Base-by-base conservation (phyloP, 805 yeast species). In the Zygosaccharomyces bailii region DNA sequence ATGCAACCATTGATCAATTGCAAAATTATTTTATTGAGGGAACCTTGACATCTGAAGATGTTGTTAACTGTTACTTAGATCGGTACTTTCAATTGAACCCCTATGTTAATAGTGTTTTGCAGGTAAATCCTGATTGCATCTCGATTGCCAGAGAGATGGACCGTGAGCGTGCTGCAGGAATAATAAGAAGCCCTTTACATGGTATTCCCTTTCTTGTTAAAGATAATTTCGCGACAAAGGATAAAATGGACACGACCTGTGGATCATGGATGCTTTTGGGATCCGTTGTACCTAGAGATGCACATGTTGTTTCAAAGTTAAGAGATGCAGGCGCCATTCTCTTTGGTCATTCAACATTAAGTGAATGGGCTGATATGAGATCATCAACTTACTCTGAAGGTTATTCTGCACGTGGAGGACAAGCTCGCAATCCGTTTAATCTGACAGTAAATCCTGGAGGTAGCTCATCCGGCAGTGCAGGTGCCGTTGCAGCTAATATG, bases 341-440 rank as follows among this genome's bases (percentile, higher is more conserved):
- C 11, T 57, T 59, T 38, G 65, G 65, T 5, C 65, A 60, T 45
- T 16, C 63, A 4, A 49, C 62, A 2, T 42, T 60, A 37, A 57
- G 62, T 16, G 65, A 60, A 45, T 60, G 63, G 63, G 65, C 65
- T 9, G 63, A 60, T 38, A 60, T 60, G 63, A 49, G 63, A 37
- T 52, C 60, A 4, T 49, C 51, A 17, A 37, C 14, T 5, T 60
- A 60, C 41, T 53, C 60, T 36, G 65, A 59, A 48, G 63, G 65
- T 17, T 60, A 60, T 42, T 58, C 63, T 17, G 58, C 63, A 9
- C 39, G 54, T 11, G 61, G 61, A 11, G 63, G 61, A 2, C 65
- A 60, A 45, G 51, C 59, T 8, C 52, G 63, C 33, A 52, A 49
- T 42, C 65, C 65, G 18, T 60, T 54, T 44, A 59, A 59, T 35